Conservation (phyloP, 1,284 basidiomycete genomes). For the Apiotrichum laibachii region DNA sequence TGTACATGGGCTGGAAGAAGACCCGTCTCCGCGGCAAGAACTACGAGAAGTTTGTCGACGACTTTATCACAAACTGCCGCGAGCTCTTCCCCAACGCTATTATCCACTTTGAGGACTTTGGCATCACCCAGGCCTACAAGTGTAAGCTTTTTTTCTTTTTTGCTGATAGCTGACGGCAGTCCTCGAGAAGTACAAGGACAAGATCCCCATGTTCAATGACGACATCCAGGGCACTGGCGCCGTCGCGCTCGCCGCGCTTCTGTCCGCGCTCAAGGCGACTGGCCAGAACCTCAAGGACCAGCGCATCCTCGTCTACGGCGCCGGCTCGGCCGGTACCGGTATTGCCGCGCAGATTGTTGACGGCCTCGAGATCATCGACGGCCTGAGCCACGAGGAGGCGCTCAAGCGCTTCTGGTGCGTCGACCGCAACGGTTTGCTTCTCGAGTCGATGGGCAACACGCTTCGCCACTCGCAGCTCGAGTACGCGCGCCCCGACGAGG, state of each 20-base stretch:
- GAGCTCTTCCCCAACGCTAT: slow-evolving; percentile 53
- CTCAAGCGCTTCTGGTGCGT: slow-evolving; percentile 64
- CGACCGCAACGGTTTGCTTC: slow-evolving; percentile 52
- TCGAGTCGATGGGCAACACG: slow-evolving; percentile 48
- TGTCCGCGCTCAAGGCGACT: slow-evolving; percentile 63
- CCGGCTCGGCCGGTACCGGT: slow-evolving; percentile 77
- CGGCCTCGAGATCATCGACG: slow-evolving; percentile 65
- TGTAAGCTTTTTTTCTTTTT: no score
- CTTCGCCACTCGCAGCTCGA: slow-evolving; percentile 49
- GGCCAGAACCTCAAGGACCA: slow-evolving; percentile 66
- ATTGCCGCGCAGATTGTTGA: slow-evolving; percentile 65
- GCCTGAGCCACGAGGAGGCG: slow-evolving; percentile 61
- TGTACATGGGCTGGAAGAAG: slow-evolving; percentile 54
- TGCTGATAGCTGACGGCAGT: slow-evolving; percentile 37
- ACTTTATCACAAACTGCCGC: slow-evolving; percentile 53
- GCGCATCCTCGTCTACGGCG: slow-evolving; percentile 73
- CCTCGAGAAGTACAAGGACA: slow-evolving; percentile 61
- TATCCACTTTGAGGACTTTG: slow-evolving; percentile 54
- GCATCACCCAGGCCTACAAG: slow-evolving; percentile 62
- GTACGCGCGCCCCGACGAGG: slow-evolving; percentile 52
- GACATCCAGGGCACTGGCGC: slow-evolving; percentile 77
- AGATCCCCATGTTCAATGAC: slow-evolving; percentile 65
- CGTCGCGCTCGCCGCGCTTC: slow-evolving; percentile 58
- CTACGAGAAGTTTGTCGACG: slow-evolving; percentile 51
- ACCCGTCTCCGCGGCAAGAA: slow-evolving; percentile 52